A percentile compares a stretch with the other conserved stretches of the same genome.
Conservation (phyloP, 169 alveolate species). For the Plasmodium sp. region DNA sequence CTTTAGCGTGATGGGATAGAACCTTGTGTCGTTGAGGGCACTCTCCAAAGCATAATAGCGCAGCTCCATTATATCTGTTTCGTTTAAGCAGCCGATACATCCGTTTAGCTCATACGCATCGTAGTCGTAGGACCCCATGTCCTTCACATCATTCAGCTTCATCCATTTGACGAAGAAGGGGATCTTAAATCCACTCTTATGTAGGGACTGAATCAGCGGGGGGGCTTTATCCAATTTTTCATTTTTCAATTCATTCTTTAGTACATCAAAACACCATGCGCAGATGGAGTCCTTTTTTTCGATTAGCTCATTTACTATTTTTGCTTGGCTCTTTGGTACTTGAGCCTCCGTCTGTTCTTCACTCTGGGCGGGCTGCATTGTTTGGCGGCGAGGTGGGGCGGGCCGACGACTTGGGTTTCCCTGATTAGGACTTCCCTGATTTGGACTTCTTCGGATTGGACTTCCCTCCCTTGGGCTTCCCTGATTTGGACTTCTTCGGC, state of each 20-base stretch:
- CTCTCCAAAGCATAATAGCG: constrained; percentile 36
- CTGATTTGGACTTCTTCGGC: background rate
- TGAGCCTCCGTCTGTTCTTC: background rate
- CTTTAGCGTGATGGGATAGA: constrained; percentile 21
- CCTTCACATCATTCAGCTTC: constrained; percentile 33
- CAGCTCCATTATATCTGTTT: constrained; percentile 30
- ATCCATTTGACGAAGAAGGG: constrained; percentile 64
- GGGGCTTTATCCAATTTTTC: constrained; percentile 32
- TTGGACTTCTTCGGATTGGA: background rate
- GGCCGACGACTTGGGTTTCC: background rate
- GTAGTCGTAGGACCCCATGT: constrained; percentile 40
- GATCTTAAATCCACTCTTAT: constrained; percentile 19
- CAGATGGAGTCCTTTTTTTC: constrained; percentile 27
- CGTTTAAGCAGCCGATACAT: constrained; percentile 54
- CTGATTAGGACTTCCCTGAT: no score
- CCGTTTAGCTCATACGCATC: constrained; percentile 55
- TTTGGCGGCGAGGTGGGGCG: background rate
- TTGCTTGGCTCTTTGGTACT: background rate
- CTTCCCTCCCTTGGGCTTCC: background rate
- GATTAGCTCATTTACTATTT: constrained; percentile 12
- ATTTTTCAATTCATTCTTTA: constrained; percentile 33
- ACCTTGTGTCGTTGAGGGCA: constrained; percentile 34
- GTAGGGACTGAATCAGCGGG: constrained; percentile 3
- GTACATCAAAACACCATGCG: constrained; percentile 59
- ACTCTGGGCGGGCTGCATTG: background rate